Evolutionary conservation across 306 rosid species (phyloP).

Genomic region (Vigna hirtella): DNA sequence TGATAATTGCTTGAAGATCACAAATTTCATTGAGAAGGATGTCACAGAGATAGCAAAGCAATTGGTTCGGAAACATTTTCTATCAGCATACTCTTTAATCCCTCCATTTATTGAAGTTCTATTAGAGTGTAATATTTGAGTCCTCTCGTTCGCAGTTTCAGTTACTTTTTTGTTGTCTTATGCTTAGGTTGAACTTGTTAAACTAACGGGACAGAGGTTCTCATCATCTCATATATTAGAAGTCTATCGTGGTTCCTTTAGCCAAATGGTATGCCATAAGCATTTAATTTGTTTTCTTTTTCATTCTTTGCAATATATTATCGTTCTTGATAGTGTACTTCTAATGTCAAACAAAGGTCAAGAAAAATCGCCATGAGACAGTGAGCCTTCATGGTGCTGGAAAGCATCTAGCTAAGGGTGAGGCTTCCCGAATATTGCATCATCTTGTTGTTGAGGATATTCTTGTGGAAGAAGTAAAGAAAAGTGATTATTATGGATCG

Average conservation of each 20-base stretch:
- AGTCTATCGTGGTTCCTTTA: constrained; percentile 92
- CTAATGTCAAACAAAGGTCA: constrained; percentile 65
- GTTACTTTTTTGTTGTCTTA: constrained; percentile 39
- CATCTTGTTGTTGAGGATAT: constrained; percentile 84
- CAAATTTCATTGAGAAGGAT: constrained; percentile 80
- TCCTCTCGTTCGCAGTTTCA: constrained; percentile 37
- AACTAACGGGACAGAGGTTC: constrained; percentile 74
- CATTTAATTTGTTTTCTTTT: constrained; percentile 20
- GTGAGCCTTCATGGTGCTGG: constrained; percentile 87
- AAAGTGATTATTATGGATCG: constrained; percentile 92
- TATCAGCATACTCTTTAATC: constrained; percentile 26
- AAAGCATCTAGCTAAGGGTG: constrained; percentile 84
- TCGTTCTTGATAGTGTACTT: constrained; percentile 34
- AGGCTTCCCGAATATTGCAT: constrained; percentile 91
- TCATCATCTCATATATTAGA: constrained; percentile 91
- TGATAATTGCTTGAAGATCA: constrained; percentile 84
- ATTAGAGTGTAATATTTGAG: constrained; percentile 37
- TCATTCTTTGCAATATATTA: constrained; percentile 21
- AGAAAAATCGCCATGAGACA: constrained; percentile 81
- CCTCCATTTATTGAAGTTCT: not conserved
- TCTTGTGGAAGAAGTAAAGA: constrained; percentile 89
- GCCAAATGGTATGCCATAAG: constrained; percentile 73
- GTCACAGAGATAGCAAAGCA: constrained; percentile 85
- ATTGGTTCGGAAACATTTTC: constrained; percentile 68
- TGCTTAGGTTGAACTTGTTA: constrained; percentile 84